These are phyloP conservation scores for Pugionium cornutum DNA, from an alignment of 345 rosid species.

Conservation along the genomic window DNA sequence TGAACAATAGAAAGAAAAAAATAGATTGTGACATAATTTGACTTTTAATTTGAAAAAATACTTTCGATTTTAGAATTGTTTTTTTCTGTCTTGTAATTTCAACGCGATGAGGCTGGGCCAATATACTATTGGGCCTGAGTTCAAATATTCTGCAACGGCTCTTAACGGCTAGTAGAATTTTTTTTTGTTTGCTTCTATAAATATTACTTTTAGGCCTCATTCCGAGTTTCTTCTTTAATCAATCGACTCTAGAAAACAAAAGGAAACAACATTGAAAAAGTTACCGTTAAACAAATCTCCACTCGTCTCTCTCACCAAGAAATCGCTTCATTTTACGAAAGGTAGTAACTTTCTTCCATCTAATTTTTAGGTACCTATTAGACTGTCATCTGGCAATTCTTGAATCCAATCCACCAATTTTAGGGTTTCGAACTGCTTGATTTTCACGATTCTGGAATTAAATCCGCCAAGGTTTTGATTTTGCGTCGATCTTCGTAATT, in stretches of 20 bases:
- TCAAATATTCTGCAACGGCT: slow-evolving; percentile 26
- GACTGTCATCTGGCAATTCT: not conserved
- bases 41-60: no score
- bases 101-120: not conserved
- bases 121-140: not conserved
- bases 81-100: not conserved
- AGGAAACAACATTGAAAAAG: slow-evolving; percentile 13
- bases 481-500: slow-evolving; percentile 1
- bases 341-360: slow-evolving; percentile 6
- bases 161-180: slow-evolving; percentile 33
- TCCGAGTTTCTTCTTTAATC: slow-evolving; percentile 10
- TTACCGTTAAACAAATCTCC: slow-evolving; percentile 28
- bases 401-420: not conserved
- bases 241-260: not conserved
- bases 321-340: not conserved
- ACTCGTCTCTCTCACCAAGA: slow-evolving; percentile 19
- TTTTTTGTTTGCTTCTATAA: not conserved
- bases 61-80: no score
- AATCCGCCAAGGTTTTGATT: no score
- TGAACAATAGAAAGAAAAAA: no score
- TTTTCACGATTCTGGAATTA: not conserved
- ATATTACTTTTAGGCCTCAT: not conserved
- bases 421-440: slow-evolving; percentile 23
- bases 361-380: not conserved
- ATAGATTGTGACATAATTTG: no score